A percentile compares a stretch with the other conserved stretches of the same genome.
phyloP scores from a whole-genome alignment of 805 yeast genomes.

The Lipomyces kockii region DNA sequence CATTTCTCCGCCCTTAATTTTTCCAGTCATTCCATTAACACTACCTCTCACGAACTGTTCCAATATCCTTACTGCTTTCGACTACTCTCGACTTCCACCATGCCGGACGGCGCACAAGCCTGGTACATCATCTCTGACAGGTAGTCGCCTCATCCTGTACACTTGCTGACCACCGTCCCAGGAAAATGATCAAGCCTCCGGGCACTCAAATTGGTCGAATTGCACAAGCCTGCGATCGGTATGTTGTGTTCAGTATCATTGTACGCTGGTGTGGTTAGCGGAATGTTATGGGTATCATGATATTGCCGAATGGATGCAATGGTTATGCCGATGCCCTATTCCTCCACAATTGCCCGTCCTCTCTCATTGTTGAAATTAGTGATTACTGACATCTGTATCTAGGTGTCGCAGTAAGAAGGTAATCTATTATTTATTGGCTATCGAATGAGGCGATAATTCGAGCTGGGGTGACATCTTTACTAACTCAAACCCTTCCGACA shows the following conservation, averaged over 20 bases:
- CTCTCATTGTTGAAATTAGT: background rate
- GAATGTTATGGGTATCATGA: background rate
- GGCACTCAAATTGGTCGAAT: slow-evolving; percentile 70
- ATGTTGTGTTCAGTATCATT: slow-evolving; percentile 43
- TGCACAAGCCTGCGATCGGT: slow-evolving; percentile 91
- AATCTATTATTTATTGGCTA: background rate
- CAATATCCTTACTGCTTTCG: background rate
- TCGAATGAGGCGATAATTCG: background rate
- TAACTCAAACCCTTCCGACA: slow-evolving; percentile 19
- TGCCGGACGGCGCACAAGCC: slow-evolving; percentile 51
- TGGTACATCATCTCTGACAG: slow-evolving; percentile 38
- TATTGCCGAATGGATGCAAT: background rate
- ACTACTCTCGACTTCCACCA: slow-evolving; percentile 28
- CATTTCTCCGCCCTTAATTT: background rate
- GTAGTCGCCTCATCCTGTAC: background rate
- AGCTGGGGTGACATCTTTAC: background rate
- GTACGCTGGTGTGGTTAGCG: background rate
- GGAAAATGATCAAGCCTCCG: slow-evolving; percentile 68
- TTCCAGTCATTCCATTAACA: too few species aligned
- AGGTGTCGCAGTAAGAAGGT: slow-evolving; percentile 37
- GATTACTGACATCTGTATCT: background rate
- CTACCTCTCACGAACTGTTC: background rate
- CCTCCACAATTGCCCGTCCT: background rate
- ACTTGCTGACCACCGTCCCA: slow-evolving; percentile 16
- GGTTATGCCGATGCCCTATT: background rate